phyloP scores from a whole-genome alignment of 2,329 filamentous ascomycete species.

The Diaporthe eres region DNA sequence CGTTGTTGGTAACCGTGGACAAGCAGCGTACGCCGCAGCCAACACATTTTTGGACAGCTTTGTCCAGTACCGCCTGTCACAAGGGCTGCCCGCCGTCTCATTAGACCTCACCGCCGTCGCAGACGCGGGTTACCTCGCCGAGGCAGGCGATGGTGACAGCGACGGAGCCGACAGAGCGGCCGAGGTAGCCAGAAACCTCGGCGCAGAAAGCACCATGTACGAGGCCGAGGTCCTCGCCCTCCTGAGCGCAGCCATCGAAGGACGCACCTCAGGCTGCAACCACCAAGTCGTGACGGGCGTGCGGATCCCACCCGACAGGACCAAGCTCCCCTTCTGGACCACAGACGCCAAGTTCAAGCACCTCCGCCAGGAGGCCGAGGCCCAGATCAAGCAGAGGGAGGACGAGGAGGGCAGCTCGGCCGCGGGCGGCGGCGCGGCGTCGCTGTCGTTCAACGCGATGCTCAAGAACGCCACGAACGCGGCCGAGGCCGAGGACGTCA shows the following conservation, averaged over 20 bases:
- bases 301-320: slow-evolving; percentile 30
- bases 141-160: slow-evolving; percentile 59
- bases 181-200: slow-evolving; percentile 57
- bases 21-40: slow-evolving; percentile 65
- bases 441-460: slow-evolving; percentile 60
- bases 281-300: slow-evolving; percentile 36
- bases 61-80: slow-evolving; percentile 53
- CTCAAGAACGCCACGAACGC: slow-evolving; percentile 58
- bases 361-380: slow-evolving; percentile 58
- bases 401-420: not conserved
- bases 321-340: slow-evolving; percentile 64
- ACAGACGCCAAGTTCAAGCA: slow-evolving; percentile 68
- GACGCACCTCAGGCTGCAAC: slow-evolving; percentile 48
- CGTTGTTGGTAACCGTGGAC: slow-evolving; percentile 65
- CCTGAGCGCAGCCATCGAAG: slow-evolving; percentile 29
- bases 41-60: slow-evolving; percentile 59
- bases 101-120: slow-evolving; percentile 68
- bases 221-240: slow-evolving; percentile 62
- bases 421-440: slow-evolving; percentile 42
- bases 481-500: slow-evolving; percentile 61
- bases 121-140: slow-evolving; percentile 64
- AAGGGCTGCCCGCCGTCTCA: slow-evolving; percentile 55
- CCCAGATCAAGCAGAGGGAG: slow-evolving; percentile 30
- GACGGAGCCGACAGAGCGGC: slow-evolving; percentile 62
- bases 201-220: slow-evolving; percentile 60